Evolutionary conservation across 306 rosid species (phyloP).

Genomic region (Medicago lupulina): DNA sequence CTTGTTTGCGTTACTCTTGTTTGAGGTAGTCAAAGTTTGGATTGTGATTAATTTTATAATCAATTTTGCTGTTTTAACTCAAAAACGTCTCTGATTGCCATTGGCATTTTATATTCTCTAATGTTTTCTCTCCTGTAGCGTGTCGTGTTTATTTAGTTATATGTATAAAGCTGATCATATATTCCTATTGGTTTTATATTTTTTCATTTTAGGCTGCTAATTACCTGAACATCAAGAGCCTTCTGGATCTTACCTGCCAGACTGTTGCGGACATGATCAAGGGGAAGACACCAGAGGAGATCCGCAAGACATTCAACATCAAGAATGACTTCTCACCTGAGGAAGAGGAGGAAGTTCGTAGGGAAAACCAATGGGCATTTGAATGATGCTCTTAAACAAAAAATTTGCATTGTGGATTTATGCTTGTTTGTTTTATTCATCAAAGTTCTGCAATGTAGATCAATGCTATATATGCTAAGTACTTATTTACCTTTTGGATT

Average conservation of each 20-base stretch:
- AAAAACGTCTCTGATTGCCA: not conserved
- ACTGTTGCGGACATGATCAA: conserved; percentile 86
- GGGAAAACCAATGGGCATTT: conserved; percentile 90
- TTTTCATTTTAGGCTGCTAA: conserved; percentile 72
- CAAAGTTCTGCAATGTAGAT: conserved; percentile 32
- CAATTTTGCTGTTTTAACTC: not conserved
- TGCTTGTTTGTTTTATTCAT: conserved; percentile 32
- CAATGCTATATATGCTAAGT: conserved; percentile 38
- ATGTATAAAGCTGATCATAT: not conserved
- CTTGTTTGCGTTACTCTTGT: not conserved
- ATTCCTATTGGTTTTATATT: not conserved
- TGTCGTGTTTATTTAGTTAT: not conserved
- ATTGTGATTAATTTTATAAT: not conserved
- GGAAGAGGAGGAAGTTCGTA: conserved; percentile 86
- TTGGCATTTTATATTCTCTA: not conserved
- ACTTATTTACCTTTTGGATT: conserved; percentile 33
- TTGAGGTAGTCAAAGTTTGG: not conserved
- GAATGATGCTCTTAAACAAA: conserved; percentile 51
- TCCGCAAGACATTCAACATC: conserved; percentile 75
- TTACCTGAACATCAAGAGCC: conserved; percentile 78
- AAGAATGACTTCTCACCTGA: conserved; percentile 79
- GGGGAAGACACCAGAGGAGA: conserved; percentile 83
- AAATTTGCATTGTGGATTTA: conserved; percentile 33
- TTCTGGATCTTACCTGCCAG: conserved; percentile 77
- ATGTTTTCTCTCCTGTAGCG: too few species aligned